Conservation (phyloP, 441 rosid species). For the Mallotus repandus region DNA sequence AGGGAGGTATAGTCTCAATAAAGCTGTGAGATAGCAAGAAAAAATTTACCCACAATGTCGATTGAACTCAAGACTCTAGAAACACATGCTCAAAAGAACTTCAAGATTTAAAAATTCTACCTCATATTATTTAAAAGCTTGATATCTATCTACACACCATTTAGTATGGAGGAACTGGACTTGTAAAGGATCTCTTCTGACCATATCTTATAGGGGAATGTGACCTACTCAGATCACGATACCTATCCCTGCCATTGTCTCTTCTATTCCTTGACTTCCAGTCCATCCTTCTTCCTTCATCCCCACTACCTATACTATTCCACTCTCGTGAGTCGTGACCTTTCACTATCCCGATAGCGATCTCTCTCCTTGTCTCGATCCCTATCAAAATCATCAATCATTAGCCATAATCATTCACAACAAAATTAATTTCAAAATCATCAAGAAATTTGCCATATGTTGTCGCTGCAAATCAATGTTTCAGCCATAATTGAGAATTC, state of each 20-base stretch:
- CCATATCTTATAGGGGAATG: constrained; percentile 80
- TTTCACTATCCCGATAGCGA: constrained; percentile 55
- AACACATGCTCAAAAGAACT: constrained; percentile 48
- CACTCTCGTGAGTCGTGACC: constrained; percentile 52
- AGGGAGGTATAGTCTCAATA: constrained; percentile 72
- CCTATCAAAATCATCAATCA: too few relatives aligned
- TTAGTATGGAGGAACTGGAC: constrained; percentile 67
- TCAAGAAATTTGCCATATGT: too few relatives aligned
- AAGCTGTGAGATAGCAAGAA: constrained; percentile 81
- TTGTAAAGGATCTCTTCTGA: constrained; percentile 68
- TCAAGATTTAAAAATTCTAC: constrained; percentile 60
- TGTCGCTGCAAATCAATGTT: too few relatives aligned
- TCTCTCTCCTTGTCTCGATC: constrained; percentile 71
- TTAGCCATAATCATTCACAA: too few relatives aligned
- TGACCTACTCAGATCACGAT: constrained; percentile 72
- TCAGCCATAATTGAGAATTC: too few relatives aligned
- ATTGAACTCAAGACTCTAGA: constrained; percentile 44
- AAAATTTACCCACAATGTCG: constrained; percentile 46
- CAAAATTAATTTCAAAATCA: too few relatives aligned
- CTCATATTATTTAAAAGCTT: constrained; percentile 60
- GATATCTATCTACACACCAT: constrained; percentile 49
- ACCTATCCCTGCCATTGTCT: constrained; percentile 54
- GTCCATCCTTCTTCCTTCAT: constrained; percentile 50
- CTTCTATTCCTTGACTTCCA: constrained; percentile 75
- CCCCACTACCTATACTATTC: constrained; percentile 54